Evolutionary conservation across 768 basidiomycete genomes (phyloP).

Genomic region (Phylloporus sp.): DNA sequence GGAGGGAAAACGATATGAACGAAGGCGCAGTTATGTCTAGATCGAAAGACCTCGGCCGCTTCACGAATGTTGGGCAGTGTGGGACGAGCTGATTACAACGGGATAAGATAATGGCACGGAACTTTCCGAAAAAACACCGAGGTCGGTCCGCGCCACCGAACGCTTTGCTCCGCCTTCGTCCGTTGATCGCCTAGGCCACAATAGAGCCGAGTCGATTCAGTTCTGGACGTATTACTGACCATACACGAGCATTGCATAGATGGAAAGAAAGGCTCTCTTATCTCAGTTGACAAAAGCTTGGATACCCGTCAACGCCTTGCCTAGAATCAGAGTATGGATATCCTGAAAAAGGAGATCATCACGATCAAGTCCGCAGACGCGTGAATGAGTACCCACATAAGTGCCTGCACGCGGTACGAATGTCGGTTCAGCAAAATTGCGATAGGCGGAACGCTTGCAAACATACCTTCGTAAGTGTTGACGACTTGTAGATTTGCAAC

Average conservation of each 20-base stretch:
- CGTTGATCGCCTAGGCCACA: background rate
- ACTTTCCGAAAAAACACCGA: background rate
- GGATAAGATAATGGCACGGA: background rate
- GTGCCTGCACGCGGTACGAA: slow-evolving; percentile 40
- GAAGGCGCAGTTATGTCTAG: background rate
- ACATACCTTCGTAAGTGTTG: slow-evolving; percentile 86
- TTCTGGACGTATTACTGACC: background rate
- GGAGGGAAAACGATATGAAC: background rate
- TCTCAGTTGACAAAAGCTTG: slow-evolving; percentile 70
- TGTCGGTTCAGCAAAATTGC: slow-evolving; percentile 2
- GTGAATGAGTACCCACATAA: slow-evolving; percentile 38
- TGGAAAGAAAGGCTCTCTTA: background rate
- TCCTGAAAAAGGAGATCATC: slow-evolving; percentile 47
- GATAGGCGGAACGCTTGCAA: background rate
- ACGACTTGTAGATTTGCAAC: slow-evolving; percentile 94
- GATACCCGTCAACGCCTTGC: slow-evolving; percentile 87
- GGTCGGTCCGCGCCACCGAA: background rate
- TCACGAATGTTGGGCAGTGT: background rate
- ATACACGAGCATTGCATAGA: background rate
- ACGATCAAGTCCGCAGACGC: background rate
- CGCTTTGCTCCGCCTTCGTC: background rate
- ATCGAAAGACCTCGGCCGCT: background rate
- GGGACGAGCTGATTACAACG: background rate
- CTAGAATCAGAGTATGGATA: slow-evolving; percentile 87
- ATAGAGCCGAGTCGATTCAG: background rate